These are phyloP conservation scores for Vitellaria paradoxa DNA, from an alignment of 179 eudicot genomes.

Conservation along the genomic window DNA sequence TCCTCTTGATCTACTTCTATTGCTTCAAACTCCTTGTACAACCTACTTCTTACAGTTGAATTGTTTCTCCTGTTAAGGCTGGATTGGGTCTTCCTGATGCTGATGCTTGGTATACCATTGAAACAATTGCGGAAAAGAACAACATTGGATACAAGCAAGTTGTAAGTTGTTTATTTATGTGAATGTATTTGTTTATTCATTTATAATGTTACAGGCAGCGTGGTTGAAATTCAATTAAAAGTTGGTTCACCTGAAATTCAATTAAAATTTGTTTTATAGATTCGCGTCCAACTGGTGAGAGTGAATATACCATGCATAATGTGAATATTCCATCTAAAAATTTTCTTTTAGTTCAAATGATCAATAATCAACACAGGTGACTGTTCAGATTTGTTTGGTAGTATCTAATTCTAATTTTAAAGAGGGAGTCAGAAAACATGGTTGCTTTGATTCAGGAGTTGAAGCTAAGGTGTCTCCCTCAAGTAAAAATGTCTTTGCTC, in stretches of 20 bases:
- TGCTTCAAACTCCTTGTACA: background rate
- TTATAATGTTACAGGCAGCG: background rate
- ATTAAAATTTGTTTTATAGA: too few species aligned
- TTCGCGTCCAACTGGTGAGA: too few species aligned
- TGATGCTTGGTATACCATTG: slow-evolving; percentile 91
- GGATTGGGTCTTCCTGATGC: slow-evolving; percentile 93
- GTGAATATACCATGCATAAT: too few species aligned
- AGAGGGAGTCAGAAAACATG: too few species aligned
- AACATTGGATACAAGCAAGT: slow-evolving; percentile 91
- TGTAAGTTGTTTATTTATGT: slow-evolving; percentile 43
- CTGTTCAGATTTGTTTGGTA: too few species aligned
- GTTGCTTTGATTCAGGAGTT: too few species aligned
- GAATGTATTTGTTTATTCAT: background rate
- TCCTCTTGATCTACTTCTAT: background rate
- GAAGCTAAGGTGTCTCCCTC: too few species aligned
- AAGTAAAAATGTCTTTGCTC: too few species aligned
- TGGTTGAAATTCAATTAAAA: background rate
- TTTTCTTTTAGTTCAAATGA: too few species aligned
- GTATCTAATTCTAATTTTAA: too few species aligned
- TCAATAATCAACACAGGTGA: too few species aligned
- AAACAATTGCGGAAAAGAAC: slow-evolving; percentile 94
- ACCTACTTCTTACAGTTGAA: background rate
- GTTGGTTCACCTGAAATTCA: background rate
- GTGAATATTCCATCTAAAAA: too few species aligned
- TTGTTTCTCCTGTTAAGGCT: slow-evolving; percentile 50